A percentile compares a stretch with the other conserved stretches of the same genome.
phyloP scores from a whole-genome alignment of 2,329 filamentous ascomycete species.

The Pseudocercospora musae region DNA sequence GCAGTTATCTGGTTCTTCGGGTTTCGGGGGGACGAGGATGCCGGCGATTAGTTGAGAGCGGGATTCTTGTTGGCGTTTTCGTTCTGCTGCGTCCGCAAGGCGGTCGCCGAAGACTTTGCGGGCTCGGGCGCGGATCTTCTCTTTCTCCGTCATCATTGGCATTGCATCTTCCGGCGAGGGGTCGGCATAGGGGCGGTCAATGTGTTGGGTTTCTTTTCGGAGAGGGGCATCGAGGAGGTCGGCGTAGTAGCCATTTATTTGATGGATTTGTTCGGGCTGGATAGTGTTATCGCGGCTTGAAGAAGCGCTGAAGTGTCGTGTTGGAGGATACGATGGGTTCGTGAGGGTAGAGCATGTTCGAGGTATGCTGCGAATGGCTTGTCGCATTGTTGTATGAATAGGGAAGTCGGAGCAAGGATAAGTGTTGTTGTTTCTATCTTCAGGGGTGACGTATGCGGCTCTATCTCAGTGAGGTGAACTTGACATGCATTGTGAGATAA shows the following conservation, averaged over 20 bases:
- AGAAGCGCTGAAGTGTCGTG: neutral
- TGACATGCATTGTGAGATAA: neutral
- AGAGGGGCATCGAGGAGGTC: constrained; percentile 29
- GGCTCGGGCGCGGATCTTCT: constrained; percentile 56
- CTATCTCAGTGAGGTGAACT: neutral
- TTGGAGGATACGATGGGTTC: constrained; percentile 2
- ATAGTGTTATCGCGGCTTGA: constrained; percentile 9
- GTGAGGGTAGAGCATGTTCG: neutral
- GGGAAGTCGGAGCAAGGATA: neutral
- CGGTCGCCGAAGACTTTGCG: constrained; percentile 78
- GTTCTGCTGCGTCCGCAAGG: constrained; percentile 69
- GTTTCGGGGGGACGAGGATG: constrained; percentile 75
- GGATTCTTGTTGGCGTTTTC: constrained; percentile 58
- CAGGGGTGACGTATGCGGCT: neutral
- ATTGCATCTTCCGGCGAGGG: constrained; percentile 31
- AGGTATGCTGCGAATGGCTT: constrained; percentile 7
- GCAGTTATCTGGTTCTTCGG: constrained; percentile 92
- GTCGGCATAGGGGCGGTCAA: constrained; percentile 25
- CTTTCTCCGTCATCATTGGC: constrained; percentile 46
- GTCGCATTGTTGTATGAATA: constrained; percentile 16
- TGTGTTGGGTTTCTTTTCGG: constrained; percentile 13
- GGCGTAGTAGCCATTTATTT: constrained; percentile 28
- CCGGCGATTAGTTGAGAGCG: constrained; percentile 69
- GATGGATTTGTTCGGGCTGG: constrained; percentile 31
- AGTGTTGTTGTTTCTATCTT: neutral